Evolutionary conservation across 2,329 filamentous ascomycete species (phyloP).

Genomic region (Alternaria gansuensis): DNA sequence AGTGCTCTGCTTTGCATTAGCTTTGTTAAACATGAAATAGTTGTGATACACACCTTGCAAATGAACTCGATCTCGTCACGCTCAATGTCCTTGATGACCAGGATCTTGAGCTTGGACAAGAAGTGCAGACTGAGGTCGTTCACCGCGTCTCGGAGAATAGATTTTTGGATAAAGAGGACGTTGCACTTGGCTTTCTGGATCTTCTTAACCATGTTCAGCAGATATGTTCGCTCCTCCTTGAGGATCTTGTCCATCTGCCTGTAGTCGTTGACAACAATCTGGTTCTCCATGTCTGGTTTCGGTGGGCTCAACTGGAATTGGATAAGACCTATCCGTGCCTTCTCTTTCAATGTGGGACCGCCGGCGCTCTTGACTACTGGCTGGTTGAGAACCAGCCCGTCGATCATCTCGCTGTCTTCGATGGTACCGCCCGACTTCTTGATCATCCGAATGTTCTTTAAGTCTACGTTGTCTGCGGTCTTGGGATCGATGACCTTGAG

Average conservation of each 20-base stretch:
- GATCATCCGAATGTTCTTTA: constrained; percentile 94
- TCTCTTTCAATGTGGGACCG: constrained; percentile 92
- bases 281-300: constrained; percentile 99
- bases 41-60: constrained; percentile 70
- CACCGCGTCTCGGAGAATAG: constrained; percentile 94
- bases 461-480: constrained; percentile 94
- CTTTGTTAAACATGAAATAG: constrained; percentile 21
- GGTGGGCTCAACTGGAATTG: constrained; percentile 98
- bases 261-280: constrained; percentile 99
- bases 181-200: constrained; percentile 99
- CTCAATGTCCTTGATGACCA: constrained; percentile 97
- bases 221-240: constrained; percentile 97
- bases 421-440: constrained; percentile 99
- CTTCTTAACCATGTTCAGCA: constrained; percentile 99
- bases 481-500: constrained; percentile 95
- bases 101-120: constrained; percentile 93
- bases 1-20: constrained; percentile 67
- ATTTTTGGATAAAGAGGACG: constrained; percentile 97
- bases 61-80: constrained; percentile 99
- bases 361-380: constrained; percentile 92
- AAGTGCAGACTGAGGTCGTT: constrained; percentile 98
- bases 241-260: constrained; percentile 99
- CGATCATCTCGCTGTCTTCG: constrained; percentile 96
- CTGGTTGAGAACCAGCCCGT: constrained; percentile 92
- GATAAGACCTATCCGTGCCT: constrained; percentile 94